Percentiles rank a stretch among this genome's conserved stretches.
Conservation (phyloP, 225 moss, liverwort and hornwort genomes). For the Pseudoscleropodium purum region DNA sequence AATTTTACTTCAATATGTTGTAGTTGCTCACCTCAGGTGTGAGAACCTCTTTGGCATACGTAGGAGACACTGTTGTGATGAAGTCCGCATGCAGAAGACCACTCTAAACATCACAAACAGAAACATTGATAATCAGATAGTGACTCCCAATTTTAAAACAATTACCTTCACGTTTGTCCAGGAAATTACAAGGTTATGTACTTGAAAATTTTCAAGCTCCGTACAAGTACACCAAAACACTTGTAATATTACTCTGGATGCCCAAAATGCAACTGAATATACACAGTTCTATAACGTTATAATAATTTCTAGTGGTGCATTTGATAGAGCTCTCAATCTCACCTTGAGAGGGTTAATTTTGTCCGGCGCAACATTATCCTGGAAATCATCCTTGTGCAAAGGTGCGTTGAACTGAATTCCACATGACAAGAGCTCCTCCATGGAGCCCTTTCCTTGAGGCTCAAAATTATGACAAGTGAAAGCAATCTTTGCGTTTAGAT, state of each 20-base stretch:
- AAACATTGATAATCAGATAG: background rate
- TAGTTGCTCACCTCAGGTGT: constrained; percentile 53
- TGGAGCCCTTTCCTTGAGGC: constrained; percentile 63
- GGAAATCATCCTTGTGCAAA: constrained; percentile 57
- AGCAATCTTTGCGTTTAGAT: constrained; percentile 55
- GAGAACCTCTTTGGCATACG: constrained; percentile 75
- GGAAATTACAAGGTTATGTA: background rate
- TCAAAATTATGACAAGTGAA: constrained; percentile 96
- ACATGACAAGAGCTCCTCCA: constrained; percentile 40
- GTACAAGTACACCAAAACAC: background rate
- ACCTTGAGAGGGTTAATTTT: constrained; percentile 79
- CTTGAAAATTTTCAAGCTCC: background rate
- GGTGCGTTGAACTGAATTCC: constrained; percentile 54
- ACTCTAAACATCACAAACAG: constrained; percentile 19
- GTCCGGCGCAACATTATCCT: constrained; percentile 48
- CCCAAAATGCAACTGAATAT: background rate
- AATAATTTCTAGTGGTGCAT: background rate
- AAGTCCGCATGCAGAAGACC: constrained; percentile 69
- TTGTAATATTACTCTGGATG: background rate
- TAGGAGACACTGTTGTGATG: constrained; percentile 84
- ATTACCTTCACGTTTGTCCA: background rate
- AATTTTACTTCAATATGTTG: background rate
- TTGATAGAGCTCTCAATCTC: background rate
- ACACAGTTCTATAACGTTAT: no score
- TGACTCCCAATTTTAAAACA: no score